Percentiles rank a stretch among this genome's conserved stretches.
Conservation (phyloP, 495 filamentous ascomycete species). For the Tetracladium marchalianum region DNA sequence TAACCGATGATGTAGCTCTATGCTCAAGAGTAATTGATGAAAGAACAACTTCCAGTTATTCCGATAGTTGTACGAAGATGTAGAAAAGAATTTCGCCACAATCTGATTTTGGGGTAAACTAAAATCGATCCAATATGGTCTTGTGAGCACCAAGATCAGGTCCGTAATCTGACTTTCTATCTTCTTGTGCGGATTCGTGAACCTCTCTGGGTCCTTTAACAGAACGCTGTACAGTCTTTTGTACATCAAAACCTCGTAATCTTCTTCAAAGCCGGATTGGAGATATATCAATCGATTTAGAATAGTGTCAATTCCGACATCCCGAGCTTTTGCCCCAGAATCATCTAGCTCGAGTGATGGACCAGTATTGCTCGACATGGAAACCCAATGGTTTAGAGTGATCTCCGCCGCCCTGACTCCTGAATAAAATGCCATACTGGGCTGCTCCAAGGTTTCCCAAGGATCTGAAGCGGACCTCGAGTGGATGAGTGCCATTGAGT, state of each 20-base stretch:
- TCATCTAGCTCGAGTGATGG: conserved; percentile 39
- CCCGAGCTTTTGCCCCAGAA: conserved; percentile 38
- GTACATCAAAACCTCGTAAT: conserved; percentile 44
- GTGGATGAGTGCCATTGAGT: conserved; percentile 15
- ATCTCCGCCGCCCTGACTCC: conserved; percentile 48
- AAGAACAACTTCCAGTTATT: conserved; percentile 50
- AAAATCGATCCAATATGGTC: conserved; percentile 59
- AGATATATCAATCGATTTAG: conserved; percentile 45
- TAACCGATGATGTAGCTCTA: conserved; percentile 56
- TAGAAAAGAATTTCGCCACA: conserved; percentile 51
- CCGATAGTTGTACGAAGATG: conserved; percentile 25
- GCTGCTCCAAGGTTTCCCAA: conserved; percentile 58
- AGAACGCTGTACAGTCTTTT: conserved; percentile 39
- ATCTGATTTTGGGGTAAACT: conserved; percentile 53
- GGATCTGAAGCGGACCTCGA: conserved; percentile 31
- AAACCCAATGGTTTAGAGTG: conserved; percentile 49
- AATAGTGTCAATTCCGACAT: conserved; percentile 39
- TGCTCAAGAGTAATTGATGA: conserved; percentile 59
- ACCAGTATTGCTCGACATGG: conserved; percentile 36
- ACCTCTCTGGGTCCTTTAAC: conserved; percentile 41
- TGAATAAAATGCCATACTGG: conserved; percentile 50
- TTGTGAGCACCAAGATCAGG: conserved; percentile 51
- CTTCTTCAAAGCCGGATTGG: conserved; percentile 46
- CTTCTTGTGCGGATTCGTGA: conserved; percentile 37
- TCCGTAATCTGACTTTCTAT: conserved; percentile 60